Percentiles rank a stretch among this genome's conserved stretches.
phyloP scores from a whole-genome alignment of 2,329 filamentous ascomycete genomes.

The Xylariaceae sp. region DNA sequence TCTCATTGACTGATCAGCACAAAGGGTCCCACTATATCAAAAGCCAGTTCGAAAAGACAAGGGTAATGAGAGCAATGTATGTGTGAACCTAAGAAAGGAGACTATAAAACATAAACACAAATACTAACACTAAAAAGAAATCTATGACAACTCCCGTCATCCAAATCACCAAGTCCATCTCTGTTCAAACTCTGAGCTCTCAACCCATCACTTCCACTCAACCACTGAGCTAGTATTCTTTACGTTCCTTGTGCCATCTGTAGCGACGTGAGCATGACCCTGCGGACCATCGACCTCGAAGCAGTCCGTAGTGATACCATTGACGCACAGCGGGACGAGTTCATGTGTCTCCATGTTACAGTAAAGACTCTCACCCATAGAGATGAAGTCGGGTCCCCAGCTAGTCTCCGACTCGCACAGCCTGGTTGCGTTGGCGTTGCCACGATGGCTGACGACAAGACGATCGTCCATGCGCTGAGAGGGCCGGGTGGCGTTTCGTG shows the following conservation, averaged over 20 bases:
- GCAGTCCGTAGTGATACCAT: slow-evolving; percentile 12
- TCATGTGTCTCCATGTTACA: slow-evolving; percentile 32
- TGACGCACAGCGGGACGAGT: slow-evolving; percentile 25
- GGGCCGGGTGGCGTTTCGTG: not conserved
- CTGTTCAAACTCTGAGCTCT: no score
- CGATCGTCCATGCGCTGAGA: slow-evolving; percentile 10
- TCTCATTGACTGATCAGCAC: no score
- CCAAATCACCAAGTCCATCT: no score
- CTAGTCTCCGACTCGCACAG: slow-evolving; percentile 29
- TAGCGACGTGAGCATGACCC: not conserved
- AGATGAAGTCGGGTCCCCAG: slow-evolving; percentile 32
- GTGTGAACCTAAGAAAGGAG: no score
- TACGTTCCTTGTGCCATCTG: not conserved
- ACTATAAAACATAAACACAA: no score
- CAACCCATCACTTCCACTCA: slow-evolving; percentile 7
- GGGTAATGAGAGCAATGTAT: no score
- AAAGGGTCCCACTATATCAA: no score
- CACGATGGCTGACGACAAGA: slow-evolving; percentile 21
- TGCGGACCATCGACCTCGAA: slow-evolving; percentile 13
- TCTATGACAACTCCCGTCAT: no score
- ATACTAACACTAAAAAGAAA: no score
- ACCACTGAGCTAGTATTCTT: not conserved
- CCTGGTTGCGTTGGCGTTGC: slow-evolving; percentile 28
- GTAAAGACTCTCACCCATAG: slow-evolving; percentile 26
- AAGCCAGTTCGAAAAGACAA: no score